Evolutionary conservation across 768 basidiomycete genomes (phyloP), one percentile per base, ranked within the genome.

Genomic region (Tricholoma bakamatsutake): DNA sequence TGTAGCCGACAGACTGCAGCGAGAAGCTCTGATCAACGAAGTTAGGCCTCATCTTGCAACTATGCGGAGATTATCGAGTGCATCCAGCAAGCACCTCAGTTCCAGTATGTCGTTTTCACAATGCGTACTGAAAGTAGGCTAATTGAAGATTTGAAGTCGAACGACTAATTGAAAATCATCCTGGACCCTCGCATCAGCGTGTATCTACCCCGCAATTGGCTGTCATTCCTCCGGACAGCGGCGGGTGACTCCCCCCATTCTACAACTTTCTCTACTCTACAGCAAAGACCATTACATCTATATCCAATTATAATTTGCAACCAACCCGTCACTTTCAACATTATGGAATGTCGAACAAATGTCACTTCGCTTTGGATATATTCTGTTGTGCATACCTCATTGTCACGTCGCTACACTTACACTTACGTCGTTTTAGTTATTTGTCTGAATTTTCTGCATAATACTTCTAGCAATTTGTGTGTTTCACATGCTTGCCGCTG

Each of bases 1-100:
- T 18, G 79, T 87, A 17, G 84, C 81, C 4, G 86, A 87, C 59
- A 83, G 80, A 13, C 80, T 87, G 24, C 93, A 95, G 71, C 82
- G 81, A 68, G 84, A 86, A 49, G 66, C 69, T 10, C 69, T 95
- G 33, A 80, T 85, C 59, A 74, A 66, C 57, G 77, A 79, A 61
- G 82, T 92, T 30, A 79, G 80, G 35, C 82, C 85, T 17, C 82
- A 91, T 59, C 74, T 95, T 24, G 73, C 75, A 31, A 82, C 71
- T 66, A 87, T 93, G 78, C 83, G 87, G 51, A 79, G 81, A 63
- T 84, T 83, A 63, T 84, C 88, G 27, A 84, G 82, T 59, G 79
- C 82, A 21, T 87, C 88, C 68, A 87, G 80, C 72, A 90, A 90
- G 71, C 91, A 93, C 64, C 79, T 95, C 50, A 77, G 80, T 51